Evolutionary conservation across 2,329 filamentous ascomycete genomes (phyloP), one percentile per base, ranked within the genome.

Genomic region (Thielaviopsis populi): DNA sequence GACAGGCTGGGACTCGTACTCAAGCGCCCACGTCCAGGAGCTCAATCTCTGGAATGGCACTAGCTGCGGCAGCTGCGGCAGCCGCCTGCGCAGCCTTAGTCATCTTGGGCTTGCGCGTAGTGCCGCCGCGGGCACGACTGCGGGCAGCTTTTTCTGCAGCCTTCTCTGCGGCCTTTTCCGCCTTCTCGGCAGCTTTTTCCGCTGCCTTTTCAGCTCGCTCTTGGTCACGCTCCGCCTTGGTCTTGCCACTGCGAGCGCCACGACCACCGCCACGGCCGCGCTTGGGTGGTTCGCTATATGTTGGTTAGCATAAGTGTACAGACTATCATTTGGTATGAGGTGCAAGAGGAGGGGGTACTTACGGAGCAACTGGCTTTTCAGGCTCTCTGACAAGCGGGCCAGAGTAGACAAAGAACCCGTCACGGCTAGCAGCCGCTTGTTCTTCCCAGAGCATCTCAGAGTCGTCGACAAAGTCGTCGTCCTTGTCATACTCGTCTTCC

Each of bases 371-470:
- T 42, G 81, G 80, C 74, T 94, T 92, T 75, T 95, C 88, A 24
- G 86, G 88, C 74, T 95, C 91, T 4, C 88, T 88, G 24, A 97
- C 83, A 58, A 99, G 78, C 8, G 92, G 92, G 2, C 94, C 94
- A 66, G 89, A 95, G 74, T 96, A 99, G 1, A 99, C 94, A 72
- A 97, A 99, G 77, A 97, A 99, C 0, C 94, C 94, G 72, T 97
- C 94, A 69, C 92, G 89, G 68, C 89, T 92, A 58, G 94, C 91
- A 3, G 92, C 91, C 6, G 92, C 92, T 72, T 95, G 89, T 71
- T 95, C 90, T 74, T 97, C 90, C 92, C 92, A 97, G 0, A 95
- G 80, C 71, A 96, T 74, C 73, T 99, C 94, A 1, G 91, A 95
- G 72, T 99, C 94, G 70, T 99, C 94, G 64, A 92, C 84, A 74